A percentile compares a stretch with the other conserved stretches of the same genome.
Conservation (phyloP, 495 filamentous ascomycete genomes). For the Aspergillus ostianus region DNA sequence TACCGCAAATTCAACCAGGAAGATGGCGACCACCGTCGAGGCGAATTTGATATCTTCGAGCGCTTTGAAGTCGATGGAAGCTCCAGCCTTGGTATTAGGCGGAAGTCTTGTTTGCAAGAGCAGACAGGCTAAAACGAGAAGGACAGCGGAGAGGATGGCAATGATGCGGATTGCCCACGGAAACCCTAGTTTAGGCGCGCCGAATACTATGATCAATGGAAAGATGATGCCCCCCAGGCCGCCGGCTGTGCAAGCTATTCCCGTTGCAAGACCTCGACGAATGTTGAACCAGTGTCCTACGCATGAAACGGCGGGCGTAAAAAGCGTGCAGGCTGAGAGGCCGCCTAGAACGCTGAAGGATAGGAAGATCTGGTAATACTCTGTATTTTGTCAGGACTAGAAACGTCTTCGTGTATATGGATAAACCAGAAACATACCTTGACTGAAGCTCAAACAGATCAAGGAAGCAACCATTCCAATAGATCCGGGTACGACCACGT, state of each 20-base stretch:
- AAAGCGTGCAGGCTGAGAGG: slow-evolving; percentile 46
- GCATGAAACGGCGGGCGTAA: slow-evolving; percentile 60
- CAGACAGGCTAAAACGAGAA: slow-evolving; percentile 34
- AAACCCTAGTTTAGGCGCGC: slow-evolving; percentile 64
- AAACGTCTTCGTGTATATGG: no score
- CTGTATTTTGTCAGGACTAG: slow-evolving; percentile 52
- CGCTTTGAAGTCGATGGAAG: slow-evolving; percentile 25
- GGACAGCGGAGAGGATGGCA: slow-evolving; percentile 60
- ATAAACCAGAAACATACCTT: slow-evolving; percentile 16
- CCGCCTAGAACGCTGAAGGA: slow-evolving; percentile 39
- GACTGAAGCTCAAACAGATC: slow-evolving; percentile 51
- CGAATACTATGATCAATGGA: slow-evolving; percentile 65
- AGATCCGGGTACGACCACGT: slow-evolving; percentile 28
- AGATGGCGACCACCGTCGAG: slow-evolving; percentile 59
- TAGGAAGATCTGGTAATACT: slow-evolving; percentile 46
- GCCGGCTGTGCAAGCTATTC: slow-evolving; percentile 68
- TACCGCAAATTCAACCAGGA: slow-evolving; percentile 70
- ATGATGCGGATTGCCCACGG: slow-evolving; percentile 70
- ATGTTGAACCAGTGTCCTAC: slow-evolving; percentile 69
- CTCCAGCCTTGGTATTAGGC: slow-evolving; percentile 20
- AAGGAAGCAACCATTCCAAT: slow-evolving; percentile 29
- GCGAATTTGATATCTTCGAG: slow-evolving; percentile 37
- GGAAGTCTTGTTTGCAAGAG: slow-evolving; percentile 24
- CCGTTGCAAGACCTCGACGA: slow-evolving; percentile 68
- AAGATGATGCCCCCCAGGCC: slow-evolving; percentile 71